Evolutionary conservation across 768 basidiomycete genomes (phyloP).

Genomic region (Suillus subaureus): DNA sequence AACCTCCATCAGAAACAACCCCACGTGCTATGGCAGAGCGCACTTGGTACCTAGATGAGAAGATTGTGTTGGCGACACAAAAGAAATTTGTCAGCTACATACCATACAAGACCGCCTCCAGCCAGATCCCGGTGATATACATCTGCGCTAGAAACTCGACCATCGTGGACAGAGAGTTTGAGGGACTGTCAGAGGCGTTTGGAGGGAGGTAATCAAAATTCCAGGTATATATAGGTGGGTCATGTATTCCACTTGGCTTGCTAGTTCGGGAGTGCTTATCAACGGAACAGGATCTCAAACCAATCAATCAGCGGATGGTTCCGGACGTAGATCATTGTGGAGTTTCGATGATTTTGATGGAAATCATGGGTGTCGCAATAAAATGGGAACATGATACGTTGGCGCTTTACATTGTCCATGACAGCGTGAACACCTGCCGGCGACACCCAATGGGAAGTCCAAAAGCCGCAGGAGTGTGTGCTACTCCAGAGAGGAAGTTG

Average conservation of each 20-base stretch:
- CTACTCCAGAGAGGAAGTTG: background rate
- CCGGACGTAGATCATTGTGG: background rate
- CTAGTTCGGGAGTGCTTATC: background rate
- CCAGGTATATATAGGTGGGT: background rate
- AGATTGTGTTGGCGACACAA: background rate
- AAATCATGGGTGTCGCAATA: background rate
- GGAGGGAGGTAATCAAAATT: background rate
- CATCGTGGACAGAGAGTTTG: slow-evolving; percentile 11
- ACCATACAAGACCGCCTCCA: slow-evolving; percentile 24
- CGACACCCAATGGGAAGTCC: background rate
- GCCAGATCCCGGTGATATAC: slow-evolving; percentile 8
- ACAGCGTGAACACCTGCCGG: background rate
- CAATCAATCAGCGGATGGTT: background rate
- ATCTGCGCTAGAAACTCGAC: slow-evolving; percentile 4
- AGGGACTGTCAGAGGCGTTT: background rate
- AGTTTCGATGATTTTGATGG: background rate
- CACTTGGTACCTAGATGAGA: background rate
- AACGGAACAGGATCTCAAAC: background rate
- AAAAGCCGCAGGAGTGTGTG: background rate
- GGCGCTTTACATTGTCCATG: background rate
- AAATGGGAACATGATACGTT: background rate
- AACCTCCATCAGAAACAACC: background rate
- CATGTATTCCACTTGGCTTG: background rate
- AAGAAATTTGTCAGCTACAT: background rate
- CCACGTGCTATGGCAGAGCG: background rate